phyloP scores from a whole-genome alignment of 2,329 filamentous ascomycete genomes.

The Calonectria pseudoturangicola region DNA sequence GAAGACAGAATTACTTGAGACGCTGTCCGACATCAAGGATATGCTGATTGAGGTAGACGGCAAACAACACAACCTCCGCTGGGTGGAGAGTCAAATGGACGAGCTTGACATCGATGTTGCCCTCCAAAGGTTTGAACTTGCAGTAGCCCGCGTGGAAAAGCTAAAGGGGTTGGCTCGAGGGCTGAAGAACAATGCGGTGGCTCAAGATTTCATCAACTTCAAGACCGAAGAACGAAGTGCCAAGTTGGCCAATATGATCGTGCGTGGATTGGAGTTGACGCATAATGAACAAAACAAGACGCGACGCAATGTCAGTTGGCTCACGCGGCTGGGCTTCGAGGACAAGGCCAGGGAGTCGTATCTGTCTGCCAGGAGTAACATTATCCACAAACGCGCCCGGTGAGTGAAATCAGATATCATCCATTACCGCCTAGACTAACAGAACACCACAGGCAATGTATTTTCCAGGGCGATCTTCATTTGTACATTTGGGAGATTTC shows the following conservation, averaged over 20 bases:
- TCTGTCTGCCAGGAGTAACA: constrained; percentile 84
- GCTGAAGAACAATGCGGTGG: constrained; percentile 89
- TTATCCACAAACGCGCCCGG: constrained; percentile 89
- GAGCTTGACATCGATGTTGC: constrained; percentile 97
- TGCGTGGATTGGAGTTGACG: constrained; percentile 84
- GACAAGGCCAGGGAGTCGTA: constrained; percentile 92
- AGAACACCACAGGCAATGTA: constrained; percentile 81
- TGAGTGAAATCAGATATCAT: constrained; percentile 57
- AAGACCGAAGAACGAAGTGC: constrained; percentile 91
- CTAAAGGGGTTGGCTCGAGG: constrained; percentile 86
- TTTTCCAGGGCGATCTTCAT: constrained; percentile 94
- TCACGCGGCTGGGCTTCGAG: constrained; percentile 91
- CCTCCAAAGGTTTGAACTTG: constrained; percentile 89
- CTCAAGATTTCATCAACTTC: constrained; percentile 93
- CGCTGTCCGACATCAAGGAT: constrained; percentile 85
- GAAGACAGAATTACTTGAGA: constrained; percentile 87
- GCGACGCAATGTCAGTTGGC: constrained; percentile 87
- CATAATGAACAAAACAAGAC: constrained; percentile 87
- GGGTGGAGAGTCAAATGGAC: constrained; percentile 96
- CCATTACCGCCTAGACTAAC: constrained; percentile 39
- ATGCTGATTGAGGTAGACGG: constrained; percentile 97
- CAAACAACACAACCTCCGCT: constrained; percentile 95
- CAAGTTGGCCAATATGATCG: constrained; percentile 84
- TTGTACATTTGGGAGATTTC: constrained; percentile 96
- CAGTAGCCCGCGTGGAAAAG: constrained; percentile 89